Conservation (phyloP, 2,329 filamentous ascomycete genomes). For the Cordyceps javanica region DNA sequence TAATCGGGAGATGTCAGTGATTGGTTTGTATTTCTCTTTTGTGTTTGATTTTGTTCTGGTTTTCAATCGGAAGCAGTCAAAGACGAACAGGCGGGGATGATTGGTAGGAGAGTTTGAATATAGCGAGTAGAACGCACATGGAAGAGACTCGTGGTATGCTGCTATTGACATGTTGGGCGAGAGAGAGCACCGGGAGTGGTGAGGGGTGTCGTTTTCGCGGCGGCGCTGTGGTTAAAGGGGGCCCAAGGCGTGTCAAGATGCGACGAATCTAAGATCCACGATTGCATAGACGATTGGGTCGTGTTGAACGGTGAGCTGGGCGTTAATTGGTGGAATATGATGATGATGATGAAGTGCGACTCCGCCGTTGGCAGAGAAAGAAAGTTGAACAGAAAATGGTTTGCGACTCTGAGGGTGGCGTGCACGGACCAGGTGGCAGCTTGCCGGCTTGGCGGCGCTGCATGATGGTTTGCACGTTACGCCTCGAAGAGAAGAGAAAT, state of each 20-base stretch:
- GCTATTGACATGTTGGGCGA: conserved; percentile 21
- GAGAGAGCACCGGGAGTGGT: too few species aligned
- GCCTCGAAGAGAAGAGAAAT: too few species aligned
- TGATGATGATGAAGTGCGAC: neutral
- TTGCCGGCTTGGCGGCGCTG: neutral
- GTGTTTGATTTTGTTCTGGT: too few species aligned
- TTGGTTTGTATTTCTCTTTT: too few species aligned
- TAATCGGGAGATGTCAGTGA: conserved; percentile 31
- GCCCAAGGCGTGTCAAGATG: neutral
- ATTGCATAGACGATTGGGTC: neutral
- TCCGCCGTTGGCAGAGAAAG: too few species aligned
- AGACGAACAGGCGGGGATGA: too few species aligned
- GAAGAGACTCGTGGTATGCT: conserved; percentile 68
- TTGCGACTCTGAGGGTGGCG: neutral
- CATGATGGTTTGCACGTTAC: too few species aligned
- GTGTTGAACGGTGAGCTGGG: neutral
- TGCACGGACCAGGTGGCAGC: conserved; percentile 5
- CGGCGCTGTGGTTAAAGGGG: neutral
- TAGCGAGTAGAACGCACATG: too few species aligned
- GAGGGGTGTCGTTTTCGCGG: too few species aligned
- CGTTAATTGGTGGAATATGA: neutral
- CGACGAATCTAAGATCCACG: too few species aligned
- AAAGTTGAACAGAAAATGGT: neutral
- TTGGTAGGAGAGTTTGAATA: too few species aligned
- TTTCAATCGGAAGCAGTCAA: neutral